A percentile compares a stretch with the other conserved stretches of the same genome.
Conservation (phyloP, 75 land plant genomes). For the Isoetes taiwanensis region DNA sequence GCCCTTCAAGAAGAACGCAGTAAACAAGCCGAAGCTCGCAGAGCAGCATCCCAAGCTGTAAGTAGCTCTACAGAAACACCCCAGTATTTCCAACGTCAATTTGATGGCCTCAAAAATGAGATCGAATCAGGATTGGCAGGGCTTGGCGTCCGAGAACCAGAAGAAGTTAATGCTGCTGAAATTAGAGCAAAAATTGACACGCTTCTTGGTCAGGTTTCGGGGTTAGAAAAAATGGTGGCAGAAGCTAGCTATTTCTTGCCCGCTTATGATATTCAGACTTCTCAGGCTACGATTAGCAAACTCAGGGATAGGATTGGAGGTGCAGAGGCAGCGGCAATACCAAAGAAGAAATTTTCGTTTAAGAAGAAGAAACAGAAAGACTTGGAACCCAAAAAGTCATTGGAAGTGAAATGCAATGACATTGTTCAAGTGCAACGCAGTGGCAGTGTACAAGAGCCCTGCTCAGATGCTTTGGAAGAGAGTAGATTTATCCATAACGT, state of each 20-base stretch:
- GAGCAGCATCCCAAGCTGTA: slow-evolving; percentile 14
- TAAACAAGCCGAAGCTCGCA: slow-evolving; percentile 16
- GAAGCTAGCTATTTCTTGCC: slow-evolving; percentile 68
- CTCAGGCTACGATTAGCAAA: slow-evolving; percentile 40
- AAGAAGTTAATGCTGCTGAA: slow-evolving; percentile 11
- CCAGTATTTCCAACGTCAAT: too few relatives aligned
- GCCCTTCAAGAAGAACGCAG: slow-evolving; percentile 17
- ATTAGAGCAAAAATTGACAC: slow-evolving; percentile 33
- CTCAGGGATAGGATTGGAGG: slow-evolving; percentile 40
- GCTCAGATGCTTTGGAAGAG: too few relatives aligned
- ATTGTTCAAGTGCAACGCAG: too few relatives aligned
- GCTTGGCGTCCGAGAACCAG: too few relatives aligned
- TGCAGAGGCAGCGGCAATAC: slow-evolving; percentile 30
- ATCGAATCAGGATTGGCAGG: too few relatives aligned
- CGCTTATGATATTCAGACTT: slow-evolving; percentile 56
- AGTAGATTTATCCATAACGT: too few relatives aligned
- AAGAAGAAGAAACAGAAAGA: too few relatives aligned
- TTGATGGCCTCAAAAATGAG: too few relatives aligned
- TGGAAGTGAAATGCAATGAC: too few relatives aligned
- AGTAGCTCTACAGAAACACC: too few relatives aligned
- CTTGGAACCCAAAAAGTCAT: too few relatives aligned
- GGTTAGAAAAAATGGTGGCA: slow-evolving; percentile 54
- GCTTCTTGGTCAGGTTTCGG: slow-evolving; percentile 27
- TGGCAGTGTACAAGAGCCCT: too few relatives aligned
- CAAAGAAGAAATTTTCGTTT: slow-evolving; percentile 81